phyloP scores from a whole-genome alignment of 192 early-diverging fungal species.

The Rhizophagus prolifer region DNA sequence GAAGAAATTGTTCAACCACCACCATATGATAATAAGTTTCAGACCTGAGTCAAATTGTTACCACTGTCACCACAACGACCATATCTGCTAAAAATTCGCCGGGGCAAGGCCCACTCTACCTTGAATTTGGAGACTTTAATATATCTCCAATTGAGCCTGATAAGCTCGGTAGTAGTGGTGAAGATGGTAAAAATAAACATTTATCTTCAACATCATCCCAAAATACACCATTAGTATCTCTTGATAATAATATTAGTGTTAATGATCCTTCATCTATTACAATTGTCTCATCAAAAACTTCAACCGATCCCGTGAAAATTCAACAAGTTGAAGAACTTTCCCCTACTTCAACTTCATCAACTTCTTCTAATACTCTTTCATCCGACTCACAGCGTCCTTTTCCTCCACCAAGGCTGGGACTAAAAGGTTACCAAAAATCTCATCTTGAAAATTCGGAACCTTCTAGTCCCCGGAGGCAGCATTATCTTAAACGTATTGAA shows the following conservation, averaged over 20 bases:
- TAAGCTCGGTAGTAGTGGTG: neutral
- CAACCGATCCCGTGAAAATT: neutral
- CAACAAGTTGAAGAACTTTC: neutral
- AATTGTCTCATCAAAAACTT: neutral
- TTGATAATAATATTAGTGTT: neutral
- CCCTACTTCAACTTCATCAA: neutral
- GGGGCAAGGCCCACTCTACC: constrained; percentile 10
- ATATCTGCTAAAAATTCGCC: constrained; percentile 16
- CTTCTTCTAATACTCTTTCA: neutral
- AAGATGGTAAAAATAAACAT: neutral
- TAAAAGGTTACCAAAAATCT: neutral
- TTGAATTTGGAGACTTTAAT: constrained; percentile 18
- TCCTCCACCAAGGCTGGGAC: neutral
- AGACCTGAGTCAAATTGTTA: neutral
- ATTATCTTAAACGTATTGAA: constrained; percentile 23
- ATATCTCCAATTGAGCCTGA: constrained; percentile 1
- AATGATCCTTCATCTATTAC: constrained; percentile 1
- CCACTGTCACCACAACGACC: constrained; percentile 25
- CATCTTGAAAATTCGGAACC: neutral
- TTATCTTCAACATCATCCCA: neutral
- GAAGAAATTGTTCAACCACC: neutral
- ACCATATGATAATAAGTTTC: neutral
- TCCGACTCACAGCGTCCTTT: neutral
- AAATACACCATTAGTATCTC: neutral
- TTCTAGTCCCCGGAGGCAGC: neutral